A percentile compares a stretch with the other conserved stretches of the same genome.
phyloP scores from a whole-genome alignment of 2,329 filamentous ascomycete genomes.

The Cladosporium cucumerinum region DNA sequence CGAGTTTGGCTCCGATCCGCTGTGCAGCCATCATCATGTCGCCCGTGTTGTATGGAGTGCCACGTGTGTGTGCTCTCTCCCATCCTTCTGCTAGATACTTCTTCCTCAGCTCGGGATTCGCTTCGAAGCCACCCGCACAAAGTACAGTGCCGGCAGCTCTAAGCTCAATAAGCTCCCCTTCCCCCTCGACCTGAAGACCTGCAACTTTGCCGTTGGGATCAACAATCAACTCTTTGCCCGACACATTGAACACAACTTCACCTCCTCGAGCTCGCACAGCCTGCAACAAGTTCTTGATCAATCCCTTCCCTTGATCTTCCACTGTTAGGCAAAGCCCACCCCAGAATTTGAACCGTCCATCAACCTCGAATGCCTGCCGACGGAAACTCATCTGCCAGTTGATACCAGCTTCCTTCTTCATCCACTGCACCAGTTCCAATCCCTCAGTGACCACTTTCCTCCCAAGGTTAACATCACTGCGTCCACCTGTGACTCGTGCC shows the following conservation, averaged over 20 bases:
- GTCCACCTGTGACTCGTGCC: constrained; percentile 53
- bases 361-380: constrained; percentile 63
- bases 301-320: constrained; percentile 54
- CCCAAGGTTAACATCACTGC: constrained; percentile 51
- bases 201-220: constrained; percentile 34
- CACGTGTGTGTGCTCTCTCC: constrained; percentile 61
- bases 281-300: constrained; percentile 50
- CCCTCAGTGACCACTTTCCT: constrained; percentile 45
- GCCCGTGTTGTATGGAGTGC: constrained; percentile 63
- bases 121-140: constrained; percentile 63
- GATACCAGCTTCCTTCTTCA: constrained; percentile 28
- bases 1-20: constrained; percentile 49
- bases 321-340: constrained; percentile 61
- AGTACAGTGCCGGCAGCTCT: constrained; percentile 47
- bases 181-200: constrained; percentile 33
- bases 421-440: constrained; percentile 29
- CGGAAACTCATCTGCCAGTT: constrained; percentile 56
- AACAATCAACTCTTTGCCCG: constrained; percentile 42
- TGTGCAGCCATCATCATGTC: constrained; percentile 55
- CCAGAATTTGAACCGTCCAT: constrained; percentile 62
- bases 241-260: constrained; percentile 46
- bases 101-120: constrained; percentile 55
- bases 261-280: constrained; percentile 47
- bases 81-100: constrained; percentile 58
- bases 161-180: constrained; percentile 31